Evolutionary conservation across 805 yeast genomes (phyloP), one percentile per base, ranked within the genome.

Genomic region (Myxozyma geophila): DNA sequence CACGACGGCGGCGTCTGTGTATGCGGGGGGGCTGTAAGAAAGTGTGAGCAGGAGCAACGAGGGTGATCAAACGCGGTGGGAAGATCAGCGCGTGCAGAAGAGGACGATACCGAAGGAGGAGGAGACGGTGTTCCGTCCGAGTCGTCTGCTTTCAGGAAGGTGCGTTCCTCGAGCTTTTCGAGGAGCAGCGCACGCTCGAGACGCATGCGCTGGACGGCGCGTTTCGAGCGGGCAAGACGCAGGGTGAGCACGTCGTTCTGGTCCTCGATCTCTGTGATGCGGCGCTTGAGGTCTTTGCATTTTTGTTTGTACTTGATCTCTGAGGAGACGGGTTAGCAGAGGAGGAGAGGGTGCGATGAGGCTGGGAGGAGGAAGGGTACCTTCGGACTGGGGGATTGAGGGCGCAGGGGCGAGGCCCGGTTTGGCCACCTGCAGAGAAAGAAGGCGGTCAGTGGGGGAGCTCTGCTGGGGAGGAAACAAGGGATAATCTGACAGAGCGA

Each of bases 171-270:
- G 48, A 95, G 81, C 64, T 89, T 81, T 73, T 93, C 97, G 50
- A 92, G 77, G 37, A 95, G 77, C 12, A 93, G 78, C 1, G 92
- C 83, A 72, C 95, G 88, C 73, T 95, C 98, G 51, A 92, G 81
- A 62, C 96, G 83, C 52, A 90, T 79, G 67, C 98, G 79, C 70
- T 90, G 85, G 41, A 92, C 86, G 8, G 92, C 84, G 35, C 85
- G 81, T 67, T 89, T 85, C 12, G 96, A 87, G 70, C 97, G 84
- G 15, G 87, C 83, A 40, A 95, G 85, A 1, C 95, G 89, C 37
- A 91, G 77, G 0, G 92, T 83, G 59, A 91, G 84, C 8, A 86
- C 83, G 58, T 78, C 82, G 17, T 79, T 72, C 10, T 76, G 75
- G 56, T 78, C 78, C 0, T 67, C 70, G 56, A 61, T 48, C 53